These are phyloP conservation scores for Metarhizium brunneum DNA, from an alignment of 2,329 filamentous ascomycete genomes.

Conservation along the genomic window DNA sequence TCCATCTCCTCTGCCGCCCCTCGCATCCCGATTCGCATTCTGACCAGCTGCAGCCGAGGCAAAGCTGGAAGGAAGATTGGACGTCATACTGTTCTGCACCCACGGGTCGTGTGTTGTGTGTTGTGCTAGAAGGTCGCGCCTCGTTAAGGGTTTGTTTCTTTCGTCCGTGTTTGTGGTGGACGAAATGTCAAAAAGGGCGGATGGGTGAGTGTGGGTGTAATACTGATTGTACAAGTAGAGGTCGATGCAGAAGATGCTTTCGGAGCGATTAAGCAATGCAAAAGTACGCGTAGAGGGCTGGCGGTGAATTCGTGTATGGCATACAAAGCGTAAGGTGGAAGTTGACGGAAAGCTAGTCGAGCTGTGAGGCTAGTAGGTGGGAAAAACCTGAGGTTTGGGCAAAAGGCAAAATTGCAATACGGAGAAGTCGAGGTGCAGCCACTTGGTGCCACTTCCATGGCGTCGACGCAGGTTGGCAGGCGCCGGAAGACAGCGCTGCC, in stretches of 20 bases:
- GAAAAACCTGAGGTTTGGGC: conserved; percentile 24
- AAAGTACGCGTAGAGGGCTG: conserved; percentile 5
- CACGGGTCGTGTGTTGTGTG: neutral
- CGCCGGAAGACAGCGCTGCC: conserved; percentile 1
- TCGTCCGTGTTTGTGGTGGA: conserved; percentile 4
- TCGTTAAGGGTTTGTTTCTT: neutral
- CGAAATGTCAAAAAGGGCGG: conserved; percentile 1
- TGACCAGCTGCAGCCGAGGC: conserved; percentile 75
- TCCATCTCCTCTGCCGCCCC: conserved; percentile 48
- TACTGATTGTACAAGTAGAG: conserved; percentile 1
- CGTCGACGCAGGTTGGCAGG: conserved; percentile 4
- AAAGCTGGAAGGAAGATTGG: conserved; percentile 74
- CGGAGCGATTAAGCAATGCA: conserved; percentile 5
- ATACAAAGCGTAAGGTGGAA: conserved; percentile 9
- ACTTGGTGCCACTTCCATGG: too few species aligned
- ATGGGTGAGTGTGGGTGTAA: neutral
- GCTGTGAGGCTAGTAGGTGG: conserved; percentile 11
- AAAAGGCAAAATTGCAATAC: conserved; percentile 22
- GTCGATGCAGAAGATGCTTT: conserved; percentile 3
- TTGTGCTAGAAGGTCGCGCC: neutral
- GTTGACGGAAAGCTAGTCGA: conserved; percentile 10
- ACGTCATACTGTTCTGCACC: conserved; percentile 45
- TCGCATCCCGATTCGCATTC: conserved; percentile 50
- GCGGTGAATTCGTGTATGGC: conserved; percentile 1
- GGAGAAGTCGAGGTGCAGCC: conserved; percentile 1